Base-by-base conservation (phyloP, 768 basidiomycete genomes). In the Strobilomyces echinocephalus region DNA sequence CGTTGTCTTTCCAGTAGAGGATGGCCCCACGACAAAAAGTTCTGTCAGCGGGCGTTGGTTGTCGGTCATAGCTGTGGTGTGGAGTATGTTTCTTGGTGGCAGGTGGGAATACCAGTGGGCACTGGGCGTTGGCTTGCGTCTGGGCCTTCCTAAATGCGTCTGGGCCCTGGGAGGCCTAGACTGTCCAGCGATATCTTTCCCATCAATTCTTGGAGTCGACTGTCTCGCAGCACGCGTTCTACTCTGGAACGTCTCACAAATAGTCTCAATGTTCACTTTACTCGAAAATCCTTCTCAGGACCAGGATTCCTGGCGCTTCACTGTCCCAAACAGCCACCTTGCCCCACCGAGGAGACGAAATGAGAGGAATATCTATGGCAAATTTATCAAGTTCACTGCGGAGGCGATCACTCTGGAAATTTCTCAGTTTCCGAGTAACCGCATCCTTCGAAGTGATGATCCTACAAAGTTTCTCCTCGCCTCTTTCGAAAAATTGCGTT, bases 1-100 rank as follows among this genome's bases (percentile, higher is more conserved):
- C 0, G 84, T 86, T 24, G 85, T 83, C 66, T 87, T 88, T n/a
- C 85, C 85, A 12, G 81, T 81, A 15, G 84, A 84, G 66, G 81
- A 78, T 28, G 81, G 80, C 7, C 80, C 81, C 44, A 82, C 66
- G 40, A 83, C 63, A 55, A 77, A 82, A 31, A 66, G n/a, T 43
- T 67, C 66, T 31, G 56, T 61, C 52, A 59, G 55, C 21, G 46
- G 52, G n/a, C 39, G 18, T 36, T 44, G 53, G 10, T 45, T 34
- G 35, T 62, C 56, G 38, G 52, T 20, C 65, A 67, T 66, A 44
- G 43, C 43, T 34, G 42, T 49, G 33, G 35, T 52, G 46, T 42
- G 34, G 58, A 45, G 30, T 31, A 41, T 38, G 30, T 45, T 38
- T 28, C 31, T 38, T 48, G 35, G 48, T 48, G 35, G 48, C 31